phyloP scores from a whole-genome alignment of 495 filamentous ascomycete species.

The Penicillium subrubescens region DNA sequence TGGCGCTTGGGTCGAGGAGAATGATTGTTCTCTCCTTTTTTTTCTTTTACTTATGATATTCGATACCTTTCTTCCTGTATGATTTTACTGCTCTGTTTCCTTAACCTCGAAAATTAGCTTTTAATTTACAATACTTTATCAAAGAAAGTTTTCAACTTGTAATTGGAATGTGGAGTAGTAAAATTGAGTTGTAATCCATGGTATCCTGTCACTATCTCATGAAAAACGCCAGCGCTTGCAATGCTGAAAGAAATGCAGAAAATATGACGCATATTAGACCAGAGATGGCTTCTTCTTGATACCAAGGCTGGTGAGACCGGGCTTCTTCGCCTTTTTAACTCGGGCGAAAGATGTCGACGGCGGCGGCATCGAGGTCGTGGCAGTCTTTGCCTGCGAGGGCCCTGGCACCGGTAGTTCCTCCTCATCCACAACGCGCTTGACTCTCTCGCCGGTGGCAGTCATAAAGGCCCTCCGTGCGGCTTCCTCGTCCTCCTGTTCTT shows the following conservation, averaged over 20 bases:
- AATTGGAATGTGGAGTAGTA: neutral
- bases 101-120: conserved; percentile 8
- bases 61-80: conserved; percentile 33
- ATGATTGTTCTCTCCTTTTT: conserved; percentile 4
- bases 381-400: conserved; percentile 26
- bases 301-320: conserved; percentile 67
- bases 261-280: conserved; percentile 31
- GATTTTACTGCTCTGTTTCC: conserved; percentile 20
- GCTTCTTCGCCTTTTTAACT: conserved; percentile 83
- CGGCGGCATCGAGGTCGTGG: conserved; percentile 37
- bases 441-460: conserved; percentile 58
- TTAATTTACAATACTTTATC: conserved; percentile 15
- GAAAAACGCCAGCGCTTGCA: conserved; percentile 20
- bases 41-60: conserved; percentile 17
- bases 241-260: conserved; percentile 1
- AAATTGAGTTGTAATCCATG: neutral
- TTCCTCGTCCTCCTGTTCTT: conserved; percentile 86
- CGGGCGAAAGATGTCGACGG: conserved; percentile 75
- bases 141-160: neutral
- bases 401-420: conserved; percentile 36
- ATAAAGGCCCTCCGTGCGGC: conserved; percentile 77
- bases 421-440: conserved; percentile 52
- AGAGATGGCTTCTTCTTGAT: conserved; percentile 85
- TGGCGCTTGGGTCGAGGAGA: conserved; percentile 33
- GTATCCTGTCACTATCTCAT: conserved; percentile 3